A percentile compares a stretch with the other conserved stretches of the same genome.
Evolutionary conservation across 768 basidiomycete species (phyloP).

Genomic region (Trichaptum fuscoviolaceum): DNA sequence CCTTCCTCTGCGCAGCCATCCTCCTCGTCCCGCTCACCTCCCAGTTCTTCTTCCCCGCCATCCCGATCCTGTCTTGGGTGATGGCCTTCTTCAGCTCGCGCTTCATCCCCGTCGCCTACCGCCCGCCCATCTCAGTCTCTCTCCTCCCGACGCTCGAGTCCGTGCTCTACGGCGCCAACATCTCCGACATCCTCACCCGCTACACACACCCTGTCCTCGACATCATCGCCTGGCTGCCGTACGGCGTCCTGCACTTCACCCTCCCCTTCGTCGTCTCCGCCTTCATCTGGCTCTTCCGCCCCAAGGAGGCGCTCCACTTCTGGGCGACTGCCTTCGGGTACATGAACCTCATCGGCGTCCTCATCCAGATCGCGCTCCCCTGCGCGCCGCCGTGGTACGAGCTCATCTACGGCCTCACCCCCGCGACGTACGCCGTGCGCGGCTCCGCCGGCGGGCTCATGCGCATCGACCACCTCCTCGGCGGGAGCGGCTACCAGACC

Average conservation of each 20-base stretch:
- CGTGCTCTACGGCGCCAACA: slow-evolving; percentile 95
- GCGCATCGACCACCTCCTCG: slow-evolving; percentile 87
- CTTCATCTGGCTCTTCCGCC: slow-evolving; percentile 85
- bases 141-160: slow-evolving; percentile 92
- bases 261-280: slow-evolving; percentile 84
- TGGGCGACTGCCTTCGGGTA: slow-evolving; percentile 90
- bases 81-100: slow-evolving; percentile 82
- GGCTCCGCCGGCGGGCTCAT: slow-evolving; percentile 92
- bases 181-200: slow-evolving; percentile 92
- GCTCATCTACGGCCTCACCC: slow-evolving; percentile 91
- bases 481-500: slow-evolving; percentile 66
- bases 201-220: slow-evolving; percentile 92
- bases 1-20: slow-evolving; percentile 59
- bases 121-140: slow-evolving; percentile 86
- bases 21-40: slow-evolving; percentile 81
- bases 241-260: slow-evolving; percentile 90
- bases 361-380: slow-evolving; percentile 84
- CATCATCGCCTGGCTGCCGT: slow-evolving; percentile 92
- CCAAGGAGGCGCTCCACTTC: slow-evolving; percentile 71
- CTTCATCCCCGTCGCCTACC: slow-evolving; percentile 70
- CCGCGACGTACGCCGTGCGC: slow-evolving; percentile 86
- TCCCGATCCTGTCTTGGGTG: slow-evolving; percentile 81
- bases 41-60: slow-evolving; percentile 88
- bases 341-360: slow-evolving; percentile 85
- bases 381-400: slow-evolving; percentile 98